Percentiles rank a stretch among this genome's conserved stretches.
These are phyloP conservation scores for Diaporthe vexans DNA, from an alignment of 2,329 filamentous ascomycete species.

Conservation along the genomic window DNA sequence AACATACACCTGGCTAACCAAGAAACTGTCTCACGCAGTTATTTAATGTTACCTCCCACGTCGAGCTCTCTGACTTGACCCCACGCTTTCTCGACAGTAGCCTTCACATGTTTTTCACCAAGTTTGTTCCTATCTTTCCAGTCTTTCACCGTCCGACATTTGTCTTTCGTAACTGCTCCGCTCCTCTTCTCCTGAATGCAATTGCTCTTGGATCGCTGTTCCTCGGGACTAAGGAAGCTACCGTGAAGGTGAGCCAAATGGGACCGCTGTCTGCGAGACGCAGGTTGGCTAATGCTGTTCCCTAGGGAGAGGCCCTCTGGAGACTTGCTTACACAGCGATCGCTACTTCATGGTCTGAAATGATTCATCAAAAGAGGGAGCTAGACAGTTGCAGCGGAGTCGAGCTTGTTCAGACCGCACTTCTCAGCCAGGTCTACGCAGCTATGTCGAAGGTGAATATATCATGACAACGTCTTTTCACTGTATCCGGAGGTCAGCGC, in stretches of 20 bases:
- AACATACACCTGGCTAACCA: not conserved
- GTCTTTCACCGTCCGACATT: not conserved
- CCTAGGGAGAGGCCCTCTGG: not conserved
- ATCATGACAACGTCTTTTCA: not conserved
- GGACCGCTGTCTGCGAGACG: not conserved
- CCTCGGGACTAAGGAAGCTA: not conserved
- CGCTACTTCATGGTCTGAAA: not conserved
- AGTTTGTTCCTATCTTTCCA: not conserved
- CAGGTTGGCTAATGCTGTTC: not conserved
- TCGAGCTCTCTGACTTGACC: not conserved
- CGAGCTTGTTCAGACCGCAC: not conserved
- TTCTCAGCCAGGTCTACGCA: not conserved
- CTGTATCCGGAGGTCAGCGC: not conserved
- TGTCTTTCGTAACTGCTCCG: not conserved
- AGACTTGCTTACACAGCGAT: not conserved
- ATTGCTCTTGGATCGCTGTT: not conserved
- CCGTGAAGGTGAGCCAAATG: not conserved
- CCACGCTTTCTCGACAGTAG: not conserved
- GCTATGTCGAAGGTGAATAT: not conserved
- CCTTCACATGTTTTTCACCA: not conserved
- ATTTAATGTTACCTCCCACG: not conserved
- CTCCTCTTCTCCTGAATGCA: not conserved
- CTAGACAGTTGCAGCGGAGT: not conserved
- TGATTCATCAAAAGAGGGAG: not conserved
- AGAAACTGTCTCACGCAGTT: not conserved